Evolutionary conservation across 208 protist species (phyloP).

Genomic region (Trypanosoma lewisi): DNA sequence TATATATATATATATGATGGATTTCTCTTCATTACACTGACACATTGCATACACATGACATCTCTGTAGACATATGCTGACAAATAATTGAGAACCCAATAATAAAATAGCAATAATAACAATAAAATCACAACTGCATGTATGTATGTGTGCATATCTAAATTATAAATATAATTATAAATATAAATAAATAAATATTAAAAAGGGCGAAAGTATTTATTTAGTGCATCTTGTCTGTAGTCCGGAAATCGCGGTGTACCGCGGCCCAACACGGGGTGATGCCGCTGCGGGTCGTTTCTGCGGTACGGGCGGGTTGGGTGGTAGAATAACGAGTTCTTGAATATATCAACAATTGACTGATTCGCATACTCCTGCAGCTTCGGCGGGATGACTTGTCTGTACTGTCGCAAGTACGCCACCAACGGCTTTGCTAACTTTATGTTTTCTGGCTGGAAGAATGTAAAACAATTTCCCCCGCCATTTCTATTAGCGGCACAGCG

Average conservation of each 20-base stretch:
- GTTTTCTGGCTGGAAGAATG: conserved; percentile 88
- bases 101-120: not conserved
- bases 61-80: too few species aligned
- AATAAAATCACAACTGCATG: not conserved
- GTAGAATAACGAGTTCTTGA: conserved; percentile 75
- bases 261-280: conserved; percentile 58
- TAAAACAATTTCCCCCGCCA: conserved; percentile 84
- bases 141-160: not conserved
- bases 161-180: not conserved
- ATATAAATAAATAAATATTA: conserved; percentile 22
- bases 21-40: not conserved
- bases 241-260: conserved; percentile 63
- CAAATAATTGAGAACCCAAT: too few species aligned
- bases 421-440: conserved; percentile 75
- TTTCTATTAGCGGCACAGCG: too few species aligned
- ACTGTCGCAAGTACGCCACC: conserved; percentile 71
- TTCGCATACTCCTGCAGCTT: conserved; percentile 82
- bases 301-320: conserved; percentile 72
- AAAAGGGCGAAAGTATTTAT: conserved; percentile 66
- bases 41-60: not conserved
- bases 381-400: conserved; percentile 71
- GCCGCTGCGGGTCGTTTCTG: conserved; percentile 57
- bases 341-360: conserved; percentile 75
- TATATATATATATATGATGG: not conserved
- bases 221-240: conserved; percentile 60